A percentile compares a stretch with the other conserved stretches of the same genome.
Evolutionary conservation across 2,329 filamentous ascomycete species (phyloP).

Genomic region (Aureobasidium sp.): DNA sequence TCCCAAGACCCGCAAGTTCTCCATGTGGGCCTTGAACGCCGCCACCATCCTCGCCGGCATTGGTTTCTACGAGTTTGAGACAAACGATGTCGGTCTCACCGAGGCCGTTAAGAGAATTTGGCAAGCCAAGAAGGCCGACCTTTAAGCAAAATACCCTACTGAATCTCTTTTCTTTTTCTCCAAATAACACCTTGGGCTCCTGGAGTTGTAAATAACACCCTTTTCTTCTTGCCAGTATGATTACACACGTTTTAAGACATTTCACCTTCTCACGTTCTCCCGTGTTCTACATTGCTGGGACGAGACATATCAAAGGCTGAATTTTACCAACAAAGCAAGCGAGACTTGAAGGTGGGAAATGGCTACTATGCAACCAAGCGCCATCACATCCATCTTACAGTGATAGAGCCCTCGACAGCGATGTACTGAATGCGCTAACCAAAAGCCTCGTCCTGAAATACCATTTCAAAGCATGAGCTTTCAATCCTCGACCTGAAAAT

Average conservation of each 20-base stretch:
- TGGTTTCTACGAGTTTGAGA: conserved; percentile 97
- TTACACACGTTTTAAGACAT: neutral
- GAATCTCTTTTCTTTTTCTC: neutral
- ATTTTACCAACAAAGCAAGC: too few relatives aligned
- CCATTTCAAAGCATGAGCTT: too few relatives aligned
- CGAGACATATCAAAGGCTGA: too few relatives aligned
- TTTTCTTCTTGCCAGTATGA: conserved; percentile 4
- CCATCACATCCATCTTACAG: too few relatives aligned
- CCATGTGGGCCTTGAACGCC: conserved; percentile 71
- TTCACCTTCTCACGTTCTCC: too few relatives aligned
- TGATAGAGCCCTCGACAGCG: too few relatives aligned
- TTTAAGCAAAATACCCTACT: neutral
- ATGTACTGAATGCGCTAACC: too few relatives aligned
- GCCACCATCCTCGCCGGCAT: conserved; percentile 75
- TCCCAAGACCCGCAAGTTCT: conserved; percentile 58
- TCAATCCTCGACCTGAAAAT: too few relatives aligned
- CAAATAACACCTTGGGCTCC: conserved; percentile 9
- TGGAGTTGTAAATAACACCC: conserved; percentile 15
- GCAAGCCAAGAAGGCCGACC: conserved; percentile 55
- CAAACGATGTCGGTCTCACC: conserved; percentile 90
- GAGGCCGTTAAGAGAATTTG: conserved; percentile 84
- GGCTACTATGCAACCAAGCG: too few relatives aligned
- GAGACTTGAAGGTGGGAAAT: too few relatives aligned
- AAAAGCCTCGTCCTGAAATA: too few relatives aligned
- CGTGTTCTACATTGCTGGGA: too few relatives aligned